Conservation (phyloP, 495 filamentous ascomycete genomes). For the Thermothielavioides terrestris region DNA sequence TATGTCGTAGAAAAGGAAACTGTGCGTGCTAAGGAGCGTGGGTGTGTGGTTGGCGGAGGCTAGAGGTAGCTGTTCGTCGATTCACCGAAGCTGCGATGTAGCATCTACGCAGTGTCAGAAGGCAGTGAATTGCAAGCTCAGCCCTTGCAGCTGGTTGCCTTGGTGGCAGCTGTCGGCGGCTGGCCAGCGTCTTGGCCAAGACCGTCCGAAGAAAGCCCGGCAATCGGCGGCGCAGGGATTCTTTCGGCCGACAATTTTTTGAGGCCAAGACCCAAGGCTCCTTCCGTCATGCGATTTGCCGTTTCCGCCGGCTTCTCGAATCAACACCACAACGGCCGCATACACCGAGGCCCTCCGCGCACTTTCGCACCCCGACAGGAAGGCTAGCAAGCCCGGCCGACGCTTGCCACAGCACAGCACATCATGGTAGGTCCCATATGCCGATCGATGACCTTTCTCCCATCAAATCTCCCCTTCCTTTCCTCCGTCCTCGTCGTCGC, state of each 20-base stretch:
- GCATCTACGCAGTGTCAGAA: slow-evolving; percentile 19
- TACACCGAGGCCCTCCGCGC: not conserved
- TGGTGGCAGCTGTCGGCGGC: not conserved
- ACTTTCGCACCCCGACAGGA: not conserved
- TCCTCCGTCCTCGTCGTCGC: not conserved
- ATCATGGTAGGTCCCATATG: slow-evolving; percentile 12
- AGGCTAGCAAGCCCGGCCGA: slow-evolving; percentile 12
- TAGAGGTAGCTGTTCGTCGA: not conserved
- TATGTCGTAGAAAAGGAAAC: not conserved
- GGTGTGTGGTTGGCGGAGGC: not conserved
- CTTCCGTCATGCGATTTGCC: slow-evolving; percentile 11
- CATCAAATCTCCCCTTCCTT: not conserved
- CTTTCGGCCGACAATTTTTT: slow-evolving; percentile 19
- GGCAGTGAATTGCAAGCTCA: no score
- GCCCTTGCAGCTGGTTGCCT: not conserved
- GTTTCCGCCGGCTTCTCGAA: slow-evolving; percentile 5
- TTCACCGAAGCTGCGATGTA: slow-evolving; percentile 26
- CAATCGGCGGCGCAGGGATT: slow-evolving; percentile 18
- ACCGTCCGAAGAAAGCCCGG: slow-evolving; percentile 15
- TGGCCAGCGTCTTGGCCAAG: not conserved
- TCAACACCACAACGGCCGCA: slow-evolving; percentile 5
- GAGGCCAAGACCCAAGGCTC: slow-evolving; percentile 1
- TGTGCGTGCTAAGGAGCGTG: not conserved
- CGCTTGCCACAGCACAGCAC: slow-evolving; percentile 12
- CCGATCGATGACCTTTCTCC: not conserved